phyloP scores from a whole-genome alignment of 2,329 filamentous ascomycete species.

The Ceratocystis lukuohia region DNA sequence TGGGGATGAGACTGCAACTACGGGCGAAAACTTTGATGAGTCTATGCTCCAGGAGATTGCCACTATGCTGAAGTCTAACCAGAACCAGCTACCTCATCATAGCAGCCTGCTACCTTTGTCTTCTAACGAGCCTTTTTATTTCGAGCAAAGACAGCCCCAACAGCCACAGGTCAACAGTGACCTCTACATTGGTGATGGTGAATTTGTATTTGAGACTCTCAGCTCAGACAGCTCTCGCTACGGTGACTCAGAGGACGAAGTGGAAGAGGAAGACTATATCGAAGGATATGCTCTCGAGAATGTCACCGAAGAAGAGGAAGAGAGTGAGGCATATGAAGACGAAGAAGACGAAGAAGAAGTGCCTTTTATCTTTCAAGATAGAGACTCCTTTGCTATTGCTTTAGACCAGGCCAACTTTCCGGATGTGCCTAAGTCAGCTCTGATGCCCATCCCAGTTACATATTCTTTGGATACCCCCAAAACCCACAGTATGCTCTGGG shows the following conservation, averaged over 20 bases:
- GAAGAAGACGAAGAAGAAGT: conserved; percentile 16
- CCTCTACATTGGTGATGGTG: not conserved
- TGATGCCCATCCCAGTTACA: not conserved
- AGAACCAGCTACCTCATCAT: conserved; percentile 36
- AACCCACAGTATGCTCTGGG: conserved; percentile 11
- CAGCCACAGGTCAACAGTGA: not conserved
- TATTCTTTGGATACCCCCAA: not conserved
- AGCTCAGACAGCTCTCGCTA: conserved; percentile 24
- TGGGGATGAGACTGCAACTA: conserved; percentile 27
- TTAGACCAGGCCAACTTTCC: conserved; percentile 10
- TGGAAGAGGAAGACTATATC: conserved; percentile 14
- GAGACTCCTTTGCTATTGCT: conserved; percentile 15
- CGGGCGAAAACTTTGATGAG: conserved; percentile 46
- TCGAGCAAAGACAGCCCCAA: not conserved
- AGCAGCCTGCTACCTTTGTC: conserved; percentile 33
- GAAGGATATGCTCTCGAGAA: not conserved
- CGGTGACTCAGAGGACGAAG: conserved; percentile 21
- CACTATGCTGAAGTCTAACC: conserved; percentile 39
- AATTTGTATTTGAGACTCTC: not conserved
- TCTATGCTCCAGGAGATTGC: conserved; percentile 52
- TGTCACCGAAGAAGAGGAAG: conserved; percentile 20
- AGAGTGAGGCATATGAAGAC: not conserved
- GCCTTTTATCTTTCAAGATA: conserved; percentile 16
- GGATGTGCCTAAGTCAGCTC: conserved; percentile 8
- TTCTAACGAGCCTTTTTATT: conserved; percentile 22